phyloP scores from a whole-genome alignment of 345 rosid genomes.

The Brassica carinata region DNA sequence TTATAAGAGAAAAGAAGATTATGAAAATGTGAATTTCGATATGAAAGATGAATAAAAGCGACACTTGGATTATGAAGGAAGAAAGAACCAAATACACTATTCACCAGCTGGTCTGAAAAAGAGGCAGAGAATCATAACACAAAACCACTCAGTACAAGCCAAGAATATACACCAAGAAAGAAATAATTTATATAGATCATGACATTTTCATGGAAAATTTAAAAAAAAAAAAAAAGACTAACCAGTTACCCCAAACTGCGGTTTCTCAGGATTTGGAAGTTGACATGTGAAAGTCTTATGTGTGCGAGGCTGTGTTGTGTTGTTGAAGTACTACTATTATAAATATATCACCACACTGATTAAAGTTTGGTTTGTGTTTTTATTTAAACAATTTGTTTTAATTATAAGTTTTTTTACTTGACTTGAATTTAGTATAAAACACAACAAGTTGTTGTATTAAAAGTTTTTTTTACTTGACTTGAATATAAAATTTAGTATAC shows the following conservation, averaged over 20 bases:
- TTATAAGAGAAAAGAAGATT: neutral
- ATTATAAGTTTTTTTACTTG: too few relatives aligned
- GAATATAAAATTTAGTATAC: neutral
- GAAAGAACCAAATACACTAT: constrained; percentile 24
- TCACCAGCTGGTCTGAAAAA: constrained; percentile 39
- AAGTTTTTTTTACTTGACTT: neutral
- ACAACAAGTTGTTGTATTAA: neutral
- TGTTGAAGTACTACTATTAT: neutral
- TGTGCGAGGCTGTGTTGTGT: neutral
- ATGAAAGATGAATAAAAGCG: neutral
- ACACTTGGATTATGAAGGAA: constrained; percentile 29
- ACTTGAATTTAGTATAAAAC: too few relatives aligned
- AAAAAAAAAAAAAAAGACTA: neutral
- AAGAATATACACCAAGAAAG: constrained; percentile 28
- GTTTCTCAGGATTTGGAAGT: neutral
- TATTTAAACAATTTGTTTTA: neutral
- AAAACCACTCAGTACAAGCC: constrained; percentile 32
- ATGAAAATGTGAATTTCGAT: neutral
- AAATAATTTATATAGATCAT: neutral
- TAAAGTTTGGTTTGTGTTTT: neutral
- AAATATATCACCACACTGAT: neutral
- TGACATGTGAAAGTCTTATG: neutral
- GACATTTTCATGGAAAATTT: neutral
- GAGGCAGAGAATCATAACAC: constrained; percentile 35
- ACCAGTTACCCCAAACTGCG: neutral